Percentiles rank a stretch among this genome's conserved stretches.
phyloP scores from a whole-genome alignment of 805 yeast species.

The Grigorovia jiainica region DNA sequence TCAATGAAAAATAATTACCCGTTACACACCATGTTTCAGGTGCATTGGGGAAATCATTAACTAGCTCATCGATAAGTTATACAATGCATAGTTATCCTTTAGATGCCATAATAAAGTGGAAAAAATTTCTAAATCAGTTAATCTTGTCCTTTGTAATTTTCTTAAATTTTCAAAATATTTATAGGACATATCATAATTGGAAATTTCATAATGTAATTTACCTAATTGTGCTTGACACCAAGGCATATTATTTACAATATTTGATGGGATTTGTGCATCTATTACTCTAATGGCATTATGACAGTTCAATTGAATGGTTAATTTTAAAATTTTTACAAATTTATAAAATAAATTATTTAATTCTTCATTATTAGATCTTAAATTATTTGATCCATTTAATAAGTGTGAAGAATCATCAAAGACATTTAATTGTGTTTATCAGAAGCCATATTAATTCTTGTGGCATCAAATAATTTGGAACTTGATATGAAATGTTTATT shows the following conservation, averaged over 20 bases:
- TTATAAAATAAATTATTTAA: constrained; percentile 10
- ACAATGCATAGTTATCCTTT: constrained; percentile 66
- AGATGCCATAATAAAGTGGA: constrained; percentile 92
- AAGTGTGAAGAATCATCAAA: background rate
- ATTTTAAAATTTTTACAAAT: constrained; percentile 13
- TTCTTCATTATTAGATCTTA: background rate
- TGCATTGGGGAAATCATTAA: constrained; percentile 51
- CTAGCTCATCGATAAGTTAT: constrained; percentile 78
- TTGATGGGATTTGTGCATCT: constrained; percentile 44
- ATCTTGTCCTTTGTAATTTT: constrained; percentile 61
- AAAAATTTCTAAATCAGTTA: constrained; percentile 82
- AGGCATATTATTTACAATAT: constrained; percentile 56
- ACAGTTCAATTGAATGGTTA: constrained; percentile 51
- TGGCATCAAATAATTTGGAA: background rate
- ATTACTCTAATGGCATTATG: constrained; percentile 67
- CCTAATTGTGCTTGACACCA: constrained; percentile 81
- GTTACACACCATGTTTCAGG: constrained; percentile 88
- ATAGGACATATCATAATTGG: constrained; percentile 72
- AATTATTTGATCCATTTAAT: background rate
- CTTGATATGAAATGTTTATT: background rate
- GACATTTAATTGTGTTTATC: background rate
- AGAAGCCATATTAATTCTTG: background rate
- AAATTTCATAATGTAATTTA: constrained; percentile 75
- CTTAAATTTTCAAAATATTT: constrained; percentile 54
- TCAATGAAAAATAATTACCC: constrained; percentile 80